Conservation (phyloP, 257 asterid species). For the Fraxinus americana region DNA sequence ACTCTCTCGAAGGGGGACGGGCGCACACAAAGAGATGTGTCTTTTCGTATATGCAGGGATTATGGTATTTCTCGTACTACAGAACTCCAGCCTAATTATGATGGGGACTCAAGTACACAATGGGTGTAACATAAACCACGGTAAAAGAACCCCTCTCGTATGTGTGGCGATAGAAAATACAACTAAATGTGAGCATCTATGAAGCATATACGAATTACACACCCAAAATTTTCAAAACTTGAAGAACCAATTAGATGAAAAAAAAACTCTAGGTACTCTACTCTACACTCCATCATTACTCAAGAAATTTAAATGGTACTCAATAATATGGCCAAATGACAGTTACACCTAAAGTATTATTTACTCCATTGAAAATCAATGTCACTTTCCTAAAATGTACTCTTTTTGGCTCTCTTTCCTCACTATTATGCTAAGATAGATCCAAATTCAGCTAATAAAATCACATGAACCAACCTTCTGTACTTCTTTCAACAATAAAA, state of each 20-base stretch:
- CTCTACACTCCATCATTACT: too few relatives aligned
- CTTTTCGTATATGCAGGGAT: not conserved
- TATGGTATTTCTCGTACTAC: not conserved
- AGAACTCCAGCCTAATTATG: not conserved
- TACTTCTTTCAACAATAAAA: not conserved
- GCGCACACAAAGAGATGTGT: not conserved
- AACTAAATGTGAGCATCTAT: too few relatives aligned
- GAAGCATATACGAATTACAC: not conserved
- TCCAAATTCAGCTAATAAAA: too few relatives aligned
- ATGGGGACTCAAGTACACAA: not conserved
- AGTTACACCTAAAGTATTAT: not conserved
- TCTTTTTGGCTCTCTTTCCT: not conserved
- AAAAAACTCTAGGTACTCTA: too few relatives aligned
- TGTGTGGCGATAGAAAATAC: not conserved
- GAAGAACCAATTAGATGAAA: not conserved
- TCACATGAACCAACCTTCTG: not conserved
- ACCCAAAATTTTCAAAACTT: not conserved
- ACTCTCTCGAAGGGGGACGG: not conserved
- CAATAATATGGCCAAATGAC: not conserved
- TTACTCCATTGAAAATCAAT: not conserved
- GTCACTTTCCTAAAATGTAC: not conserved
- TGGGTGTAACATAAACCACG: not conserved
- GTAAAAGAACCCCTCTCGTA: not conserved
- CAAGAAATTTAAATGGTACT: too few relatives aligned
- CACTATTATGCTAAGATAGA: not conserved